These are phyloP conservation scores for Vigna nakashimae DNA, from an alignment of 306 rosid genomes.

Conservation along the genomic window DNA sequence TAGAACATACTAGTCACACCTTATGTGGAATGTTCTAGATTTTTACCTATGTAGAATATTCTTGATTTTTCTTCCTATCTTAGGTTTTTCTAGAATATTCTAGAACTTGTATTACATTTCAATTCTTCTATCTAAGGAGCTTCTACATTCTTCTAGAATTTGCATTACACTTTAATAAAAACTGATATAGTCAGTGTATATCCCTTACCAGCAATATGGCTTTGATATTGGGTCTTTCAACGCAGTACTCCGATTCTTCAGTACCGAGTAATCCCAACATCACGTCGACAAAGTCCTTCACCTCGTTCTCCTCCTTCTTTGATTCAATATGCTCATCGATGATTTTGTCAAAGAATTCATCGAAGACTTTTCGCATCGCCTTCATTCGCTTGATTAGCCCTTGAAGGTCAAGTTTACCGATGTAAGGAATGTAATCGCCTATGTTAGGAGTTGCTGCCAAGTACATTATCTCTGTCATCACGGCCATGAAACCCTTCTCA, in stretches of 20 bases:
- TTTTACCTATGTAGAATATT: no score
- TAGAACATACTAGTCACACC: no score
- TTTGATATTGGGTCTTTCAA: slow-evolving; percentile 68
- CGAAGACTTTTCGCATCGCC: slow-evolving; percentile 51
- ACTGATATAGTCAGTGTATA: no score
- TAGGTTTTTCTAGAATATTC: no score
- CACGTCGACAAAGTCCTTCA: slow-evolving; percentile 72
- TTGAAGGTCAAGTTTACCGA: slow-evolving; percentile 66
- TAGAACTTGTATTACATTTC: no score
- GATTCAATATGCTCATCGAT: slow-evolving; percentile 65
- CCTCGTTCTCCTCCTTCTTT: slow-evolving; percentile 35
- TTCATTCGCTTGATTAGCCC: slow-evolving; percentile 61
- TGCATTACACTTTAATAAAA: no score
- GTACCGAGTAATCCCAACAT: slow-evolving; percentile 62
- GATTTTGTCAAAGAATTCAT: slow-evolving; percentile 63
- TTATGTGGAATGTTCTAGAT: no score
- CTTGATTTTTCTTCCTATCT: no score
- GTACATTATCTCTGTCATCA: slow-evolving; percentile 53
- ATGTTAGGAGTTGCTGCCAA: slow-evolving; percentile 52
- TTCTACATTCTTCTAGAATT: no score
- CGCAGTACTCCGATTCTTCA: slow-evolving; percentile 54
- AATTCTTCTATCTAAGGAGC: no score
- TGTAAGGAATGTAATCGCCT: slow-evolving; percentile 63
- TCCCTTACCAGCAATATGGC: slow-evolving; percentile 61
- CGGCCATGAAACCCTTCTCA: slow-evolving; percentile 61